phyloP scores from a whole-genome alignment of 257 asterid species.

The Avicennia marina region DNA sequence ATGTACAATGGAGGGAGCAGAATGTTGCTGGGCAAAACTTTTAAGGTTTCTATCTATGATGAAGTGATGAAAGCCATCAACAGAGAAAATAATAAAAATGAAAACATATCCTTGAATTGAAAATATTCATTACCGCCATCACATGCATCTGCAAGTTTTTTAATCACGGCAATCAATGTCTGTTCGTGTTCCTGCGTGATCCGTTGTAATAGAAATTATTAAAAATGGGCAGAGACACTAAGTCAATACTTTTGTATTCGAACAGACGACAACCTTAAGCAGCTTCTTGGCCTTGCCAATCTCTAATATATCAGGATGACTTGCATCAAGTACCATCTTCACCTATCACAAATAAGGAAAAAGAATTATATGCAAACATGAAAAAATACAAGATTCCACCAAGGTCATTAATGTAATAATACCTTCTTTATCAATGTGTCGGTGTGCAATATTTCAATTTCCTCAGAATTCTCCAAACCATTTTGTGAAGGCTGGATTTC shows the following conservation, averaged over 20 bases:
- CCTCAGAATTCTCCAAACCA: slow-evolving; percentile 48
- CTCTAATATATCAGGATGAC: slow-evolving; percentile 71
- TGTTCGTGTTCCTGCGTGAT: slow-evolving; percentile 88
- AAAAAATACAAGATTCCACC: not conserved
- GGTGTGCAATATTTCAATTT: slow-evolving; percentile 80
- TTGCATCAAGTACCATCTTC: slow-evolving; percentile 80
- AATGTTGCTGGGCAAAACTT: no score
- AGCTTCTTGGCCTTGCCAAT: slow-evolving; percentile 83
- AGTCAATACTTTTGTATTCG: slow-evolving; percentile 8
- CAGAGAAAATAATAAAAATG: no score
- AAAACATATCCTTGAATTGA: no score
- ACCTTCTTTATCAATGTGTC: slow-evolving; percentile 88
- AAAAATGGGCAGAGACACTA: not conserved
- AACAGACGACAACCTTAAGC: slow-evolving; percentile 64
- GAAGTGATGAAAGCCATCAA: no score
- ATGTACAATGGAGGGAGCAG: no score
- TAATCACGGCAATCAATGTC: slow-evolving; percentile 70
- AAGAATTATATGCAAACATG: slow-evolving; percentile 4
- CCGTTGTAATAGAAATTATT: slow-evolving; percentile 22
- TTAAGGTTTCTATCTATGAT: no score
- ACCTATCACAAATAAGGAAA: slow-evolving; percentile 46
- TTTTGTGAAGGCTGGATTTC: slow-evolving; percentile 53
- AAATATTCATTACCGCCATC: slow-evolving; percentile 54
- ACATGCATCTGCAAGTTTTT: slow-evolving; percentile 72
- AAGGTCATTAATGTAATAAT: not conserved